These are phyloP conservation scores for Apiospora pterosperma DNA, from an alignment of 2,329 filamentous ascomycete species.

Conservation along the genomic window DNA sequence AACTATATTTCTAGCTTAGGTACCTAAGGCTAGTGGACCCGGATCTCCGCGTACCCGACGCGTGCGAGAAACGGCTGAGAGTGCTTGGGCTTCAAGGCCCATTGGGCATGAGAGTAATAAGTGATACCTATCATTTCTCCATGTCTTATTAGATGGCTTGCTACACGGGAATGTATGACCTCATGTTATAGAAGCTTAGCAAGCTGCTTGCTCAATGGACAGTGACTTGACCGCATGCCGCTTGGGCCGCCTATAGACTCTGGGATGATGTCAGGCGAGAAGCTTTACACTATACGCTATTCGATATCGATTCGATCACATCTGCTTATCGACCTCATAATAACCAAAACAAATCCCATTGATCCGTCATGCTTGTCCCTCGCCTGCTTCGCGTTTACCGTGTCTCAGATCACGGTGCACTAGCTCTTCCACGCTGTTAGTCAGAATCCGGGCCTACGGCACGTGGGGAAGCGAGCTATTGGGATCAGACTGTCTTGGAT, in stretches of 20 bases:
- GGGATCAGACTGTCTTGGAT: background rate
- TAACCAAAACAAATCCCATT: background rate
- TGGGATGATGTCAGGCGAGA: background rate
- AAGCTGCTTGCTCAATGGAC: no score
- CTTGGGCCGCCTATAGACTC: background rate
- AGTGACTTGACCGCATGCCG: no score
- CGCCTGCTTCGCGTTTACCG: background rate
- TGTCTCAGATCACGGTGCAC: background rate
- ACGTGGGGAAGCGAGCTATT: background rate
- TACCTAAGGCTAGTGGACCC: slow-evolving; percentile 1
- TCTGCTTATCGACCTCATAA: no score
- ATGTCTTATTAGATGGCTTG: no score
- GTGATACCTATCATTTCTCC: no score
- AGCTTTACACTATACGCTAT: background rate
- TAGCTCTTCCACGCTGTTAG: background rate
- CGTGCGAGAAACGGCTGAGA: background rate
- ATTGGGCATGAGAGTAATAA: no score
- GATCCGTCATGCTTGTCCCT: background rate
- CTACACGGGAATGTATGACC: no score
- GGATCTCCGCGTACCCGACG: background rate
- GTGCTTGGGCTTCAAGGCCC: no score
- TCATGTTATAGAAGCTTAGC: no score
- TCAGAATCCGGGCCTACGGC: background rate
- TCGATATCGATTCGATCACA: background rate
- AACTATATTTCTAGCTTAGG: no score